Base-by-base conservation (phyloP, 106 monocot genomes). In the Acorus gramineus region DNA sequence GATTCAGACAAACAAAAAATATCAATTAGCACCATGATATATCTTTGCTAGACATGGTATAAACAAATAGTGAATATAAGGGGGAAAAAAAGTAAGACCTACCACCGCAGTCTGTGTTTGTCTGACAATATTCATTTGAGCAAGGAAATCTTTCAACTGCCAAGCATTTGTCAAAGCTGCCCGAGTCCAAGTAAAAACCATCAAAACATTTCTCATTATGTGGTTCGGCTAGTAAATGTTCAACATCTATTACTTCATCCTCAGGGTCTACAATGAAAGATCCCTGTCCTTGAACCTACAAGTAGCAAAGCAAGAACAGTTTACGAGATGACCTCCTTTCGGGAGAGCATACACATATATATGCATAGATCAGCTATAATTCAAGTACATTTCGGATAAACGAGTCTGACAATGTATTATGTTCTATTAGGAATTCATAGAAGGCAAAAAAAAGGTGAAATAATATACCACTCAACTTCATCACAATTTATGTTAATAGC, bases 231-330 rank as follows among this genome's bases (percentile, higher is more conserved):
- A 73, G 57, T 47, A 78, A 69, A 60, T 59, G 28, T 6, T 64
- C 68, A 60, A 69, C 56, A 11, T 73, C 59, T 60, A 69, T 14
- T 46, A 55, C 46, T 11, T 78, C 73, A 8, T 65, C 73, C 53
- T 69, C 63, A 4, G 13, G 52, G 45, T 11, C 8, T 62, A 68
- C 42, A 44, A 44, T 3, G 59, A 54, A 55, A 53, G 58, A 11
- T 28, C 2, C 58, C 63, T 56, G 63, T 56, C 28, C 62, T 47
- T 57, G 57, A 58, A 52, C 71, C 78, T 78, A 50, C 43, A 73
- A 59, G 8, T 59, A 9, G 6, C 7, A 13, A 43, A 52, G 12
- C 42, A 42, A 8, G 2, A 43, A 46, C 3, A 45, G 47, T 10
- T 42, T 61, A 8, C 44, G 2, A 61, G 7, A 44, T 46, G 28